Conservation (phyloP, 352 stramenopile genomes). For the Pythium brachiatum region DNA sequence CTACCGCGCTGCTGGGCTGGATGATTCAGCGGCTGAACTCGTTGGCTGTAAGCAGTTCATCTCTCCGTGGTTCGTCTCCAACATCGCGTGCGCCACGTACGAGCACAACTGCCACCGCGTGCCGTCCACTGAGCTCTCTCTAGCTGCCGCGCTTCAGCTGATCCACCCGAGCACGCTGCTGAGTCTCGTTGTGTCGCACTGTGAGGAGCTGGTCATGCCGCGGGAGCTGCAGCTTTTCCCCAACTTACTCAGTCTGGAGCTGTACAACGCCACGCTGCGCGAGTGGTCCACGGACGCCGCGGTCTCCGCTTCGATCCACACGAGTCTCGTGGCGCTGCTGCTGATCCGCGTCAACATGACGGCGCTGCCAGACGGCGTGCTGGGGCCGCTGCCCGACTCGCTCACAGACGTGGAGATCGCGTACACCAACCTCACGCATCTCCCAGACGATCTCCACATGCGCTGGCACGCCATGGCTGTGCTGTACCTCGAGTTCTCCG, state of each 20-base stretch:
- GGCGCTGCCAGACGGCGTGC: conserved; percentile 15
- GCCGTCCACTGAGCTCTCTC: not conserved
- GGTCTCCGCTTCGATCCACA: conserved; percentile 6
- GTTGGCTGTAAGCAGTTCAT: conserved; percentile 17
- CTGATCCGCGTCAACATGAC: conserved; percentile 20
- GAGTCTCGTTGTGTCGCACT: conserved; percentile 26
- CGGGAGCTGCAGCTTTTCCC: conserved; percentile 9
- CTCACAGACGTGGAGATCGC: conserved; percentile 26
- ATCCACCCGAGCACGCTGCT: conserved; percentile 16
- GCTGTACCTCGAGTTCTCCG: conserved; percentile 28
- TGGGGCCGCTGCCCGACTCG: conserved; percentile 2
- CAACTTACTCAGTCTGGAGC: conserved; percentile 18
- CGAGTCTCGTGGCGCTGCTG: conserved; percentile 2
- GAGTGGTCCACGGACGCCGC: conserved; percentile 18
- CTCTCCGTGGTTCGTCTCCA: conserved; percentile 24
- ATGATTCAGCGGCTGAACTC: not conserved
- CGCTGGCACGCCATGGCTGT: conserved; percentile 24
- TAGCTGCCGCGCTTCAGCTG: not conserved
- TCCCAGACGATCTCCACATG: conserved; percentile 25
- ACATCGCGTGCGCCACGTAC: conserved; percentile 21
- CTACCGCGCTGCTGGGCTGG: not conserved
- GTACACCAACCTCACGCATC: conserved; percentile 27
- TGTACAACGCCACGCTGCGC: conserved; percentile 29
- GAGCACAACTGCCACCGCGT: conserved; percentile 25
- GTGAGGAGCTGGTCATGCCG: conserved; percentile 18